Evolutionary conservation across 2,329 filamentous ascomycete species (phyloP).

Genomic region (Chaetomiaceae sp.): DNA sequence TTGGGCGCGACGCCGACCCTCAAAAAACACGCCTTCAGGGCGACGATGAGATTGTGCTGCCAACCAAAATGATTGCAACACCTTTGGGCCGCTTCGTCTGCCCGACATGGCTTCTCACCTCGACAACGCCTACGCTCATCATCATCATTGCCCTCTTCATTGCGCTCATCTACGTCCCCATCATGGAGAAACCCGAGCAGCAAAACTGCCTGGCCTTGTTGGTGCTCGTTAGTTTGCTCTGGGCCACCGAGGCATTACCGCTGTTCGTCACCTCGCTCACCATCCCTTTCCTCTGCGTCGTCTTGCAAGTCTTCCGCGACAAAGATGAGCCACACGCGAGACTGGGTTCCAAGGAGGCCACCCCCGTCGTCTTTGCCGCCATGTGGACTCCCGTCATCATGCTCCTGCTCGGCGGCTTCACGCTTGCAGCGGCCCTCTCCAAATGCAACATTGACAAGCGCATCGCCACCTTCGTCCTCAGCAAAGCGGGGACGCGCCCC

Average conservation of each 20-base stretch:
- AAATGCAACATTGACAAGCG: constrained; percentile 98
- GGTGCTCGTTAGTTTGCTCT: constrained; percentile 86
- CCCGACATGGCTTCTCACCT: constrained; percentile 78
- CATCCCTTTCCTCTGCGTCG: constrained; percentile 88
- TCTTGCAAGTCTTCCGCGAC: constrained; percentile 76
- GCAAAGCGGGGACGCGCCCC: constrained; percentile 90
- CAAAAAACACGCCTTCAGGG: constrained; percentile 72
- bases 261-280: constrained; percentile 93
- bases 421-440: constrained; percentile 87
- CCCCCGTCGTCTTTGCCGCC: constrained; percentile 79
- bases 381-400: constrained; percentile 99
- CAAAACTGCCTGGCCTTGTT: constrained; percentile 95
- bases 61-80: constrained; percentile 67
- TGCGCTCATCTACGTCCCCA: constrained; percentile 67
- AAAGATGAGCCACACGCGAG: constrained; percentile 64
- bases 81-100: constrained; percentile 73
- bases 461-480: constrained; percentile 91
- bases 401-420: constrained; percentile 93
- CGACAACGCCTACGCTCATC: constrained; percentile 73
- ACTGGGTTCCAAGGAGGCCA: constrained; percentile 74
- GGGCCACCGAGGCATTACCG: constrained; percentile 96
- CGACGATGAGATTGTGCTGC: constrained; percentile 63
- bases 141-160: constrained; percentile 69
- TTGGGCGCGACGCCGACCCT: constrained; percentile 68
- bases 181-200: constrained; percentile 83